Percentiles rank a stretch among this genome's conserved stretches.
phyloP scores from a whole-genome alignment of 2,329 filamentous ascomycete species.

The Leptodontidium sp. region DNA sequence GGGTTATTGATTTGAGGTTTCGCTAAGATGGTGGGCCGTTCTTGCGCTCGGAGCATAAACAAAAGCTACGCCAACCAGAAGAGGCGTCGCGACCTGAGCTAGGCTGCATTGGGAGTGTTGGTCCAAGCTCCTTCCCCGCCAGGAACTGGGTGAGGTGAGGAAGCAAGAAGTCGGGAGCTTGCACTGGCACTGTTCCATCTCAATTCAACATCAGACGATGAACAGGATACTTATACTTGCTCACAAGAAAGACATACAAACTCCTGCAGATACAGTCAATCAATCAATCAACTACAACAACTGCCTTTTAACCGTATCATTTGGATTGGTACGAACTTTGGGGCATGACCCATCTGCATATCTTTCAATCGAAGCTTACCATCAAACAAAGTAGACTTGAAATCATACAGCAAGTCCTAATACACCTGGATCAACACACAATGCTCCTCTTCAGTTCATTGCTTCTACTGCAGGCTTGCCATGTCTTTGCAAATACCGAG shows the following conservation, averaged over 20 bases:
- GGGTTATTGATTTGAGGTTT: slow-evolving; percentile 37
- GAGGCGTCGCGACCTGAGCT: slow-evolving; percentile 21
- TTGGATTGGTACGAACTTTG: not conserved
- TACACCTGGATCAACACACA: not conserved
- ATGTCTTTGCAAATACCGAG: slow-evolving; percentile 77
- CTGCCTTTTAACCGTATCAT: not conserved
- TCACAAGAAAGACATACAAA: no score
- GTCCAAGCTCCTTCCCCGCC: slow-evolving; percentile 33
- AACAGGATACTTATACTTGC: not conserved
- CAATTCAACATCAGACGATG: not conserved
- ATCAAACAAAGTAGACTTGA: not conserved
- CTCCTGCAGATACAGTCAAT: not conserved
- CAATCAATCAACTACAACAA: not conserved
- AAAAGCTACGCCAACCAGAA: slow-evolving; percentile 27
- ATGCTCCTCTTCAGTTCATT: slow-evolving; percentile 35
- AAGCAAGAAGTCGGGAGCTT: not conserved
- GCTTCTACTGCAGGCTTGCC: slow-evolving; percentile 30
- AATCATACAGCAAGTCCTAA: not conserved
- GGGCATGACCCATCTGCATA: not conserved
- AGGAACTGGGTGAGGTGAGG: not conserved
- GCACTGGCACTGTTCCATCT: not conserved
- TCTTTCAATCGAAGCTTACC: not conserved
- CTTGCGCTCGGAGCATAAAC: slow-evolving; percentile 36
- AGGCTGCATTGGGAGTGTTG: slow-evolving; percentile 19
- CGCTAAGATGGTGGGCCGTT: slow-evolving; percentile 35